phyloP scores from a whole-genome alignment of 495 filamentous ascomycete species.

The Hyaloscypha finlandica region DNA sequence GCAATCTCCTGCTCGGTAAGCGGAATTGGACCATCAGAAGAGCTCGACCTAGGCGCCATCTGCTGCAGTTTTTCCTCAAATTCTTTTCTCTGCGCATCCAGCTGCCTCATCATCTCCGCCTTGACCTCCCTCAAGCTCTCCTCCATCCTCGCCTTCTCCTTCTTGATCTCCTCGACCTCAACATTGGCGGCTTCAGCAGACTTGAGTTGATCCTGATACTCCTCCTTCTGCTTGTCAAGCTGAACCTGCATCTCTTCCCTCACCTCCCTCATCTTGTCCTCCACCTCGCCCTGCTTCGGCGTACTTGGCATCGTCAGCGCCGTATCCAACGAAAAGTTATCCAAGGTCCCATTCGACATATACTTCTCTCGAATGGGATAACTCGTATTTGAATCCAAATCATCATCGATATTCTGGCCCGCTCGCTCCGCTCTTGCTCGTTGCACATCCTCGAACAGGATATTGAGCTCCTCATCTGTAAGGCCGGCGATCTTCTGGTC shows the following conservation, averaged over 20 bases:
- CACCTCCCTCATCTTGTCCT: slow-evolving; percentile 71
- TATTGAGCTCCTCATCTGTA: slow-evolving; percentile 91
- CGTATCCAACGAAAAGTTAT: slow-evolving; percentile 96
- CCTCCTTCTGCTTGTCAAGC: slow-evolving; percentile 83
- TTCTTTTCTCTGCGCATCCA: slow-evolving; percentile 71
- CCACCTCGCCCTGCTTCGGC: slow-evolving; percentile 73
- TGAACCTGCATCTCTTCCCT: slow-evolving; percentile 87
- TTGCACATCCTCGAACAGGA: slow-evolving; percentile 94
- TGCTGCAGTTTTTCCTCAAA: slow-evolving; percentile 72
- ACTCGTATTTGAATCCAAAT: slow-evolving; percentile 84
- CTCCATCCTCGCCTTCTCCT: slow-evolving; percentile 87
- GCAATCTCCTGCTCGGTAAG: slow-evolving; percentile 69
- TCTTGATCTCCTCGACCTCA: slow-evolving; percentile 80
- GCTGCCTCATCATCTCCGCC: slow-evolving; percentile 80
- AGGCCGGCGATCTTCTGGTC: slow-evolving; percentile 88
- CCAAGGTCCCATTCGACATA: slow-evolving; percentile 90
- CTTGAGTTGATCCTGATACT: slow-evolving; percentile 79
- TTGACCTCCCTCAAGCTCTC: slow-evolving; percentile 75
- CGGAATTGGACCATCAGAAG: slow-evolving; percentile 49
- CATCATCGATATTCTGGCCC: slow-evolving; percentile 74
- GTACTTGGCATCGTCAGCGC: slow-evolving; percentile 92
- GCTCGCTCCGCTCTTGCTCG: slow-evolving; percentile 76
- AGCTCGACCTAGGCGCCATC: slow-evolving; percentile 54
- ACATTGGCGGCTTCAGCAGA: slow-evolving; percentile 74
- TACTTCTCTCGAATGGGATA: slow-evolving; percentile 94